phyloP scores from a whole-genome alignment of 2,329 filamentous ascomycete species.

The Pseudocercospora fijiensis region DNA sequence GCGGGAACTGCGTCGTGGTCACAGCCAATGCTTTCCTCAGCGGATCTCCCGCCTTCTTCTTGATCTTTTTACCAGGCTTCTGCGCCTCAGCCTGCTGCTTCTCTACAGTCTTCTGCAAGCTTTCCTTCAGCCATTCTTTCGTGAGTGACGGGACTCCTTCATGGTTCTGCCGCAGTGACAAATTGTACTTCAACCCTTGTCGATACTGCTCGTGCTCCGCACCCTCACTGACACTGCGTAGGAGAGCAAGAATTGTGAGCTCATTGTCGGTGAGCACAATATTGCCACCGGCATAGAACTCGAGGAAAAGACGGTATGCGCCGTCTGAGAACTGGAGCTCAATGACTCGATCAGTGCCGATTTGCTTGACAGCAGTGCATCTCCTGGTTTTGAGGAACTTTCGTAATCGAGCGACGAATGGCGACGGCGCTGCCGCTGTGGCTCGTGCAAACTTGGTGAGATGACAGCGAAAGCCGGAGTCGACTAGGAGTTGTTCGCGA shows the following conservation, averaged over 20 bases:
- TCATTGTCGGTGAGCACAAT: constrained; percentile 87
- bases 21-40: constrained; percentile 77
- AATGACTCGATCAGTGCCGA: constrained; percentile 90
- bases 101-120: constrained; percentile 65
- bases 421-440: constrained; percentile 77
- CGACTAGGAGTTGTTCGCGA: constrained; percentile 86
- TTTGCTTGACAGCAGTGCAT: constrained; percentile 75
- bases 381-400: constrained; percentile 86
- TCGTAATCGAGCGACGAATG: constrained; percentile 79
- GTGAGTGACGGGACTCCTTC: constrained; percentile 72
- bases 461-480: constrained; percentile 94
- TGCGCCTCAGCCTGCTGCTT: constrained; percentile 54
- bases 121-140: constrained; percentile 66
- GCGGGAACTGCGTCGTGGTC: constrained; percentile 84
- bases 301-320: constrained; percentile 79
- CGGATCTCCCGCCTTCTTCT: constrained; percentile 71
- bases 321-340: constrained; percentile 93
- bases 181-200: constrained; percentile 72
- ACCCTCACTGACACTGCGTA: constrained; percentile 76
- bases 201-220: constrained; percentile 81
- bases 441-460: constrained; percentile 86
- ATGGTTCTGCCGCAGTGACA: constrained; percentile 83
- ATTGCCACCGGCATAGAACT: constrained; percentile 96
- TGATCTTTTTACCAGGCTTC: constrained; percentile 62
- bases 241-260: constrained; percentile 74